A percentile compares a stretch with the other conserved stretches of the same genome.
Evolutionary conservation across 164 flowering plant genomes (phyloP).

Genomic region (Echeveria elegans): DNA sequence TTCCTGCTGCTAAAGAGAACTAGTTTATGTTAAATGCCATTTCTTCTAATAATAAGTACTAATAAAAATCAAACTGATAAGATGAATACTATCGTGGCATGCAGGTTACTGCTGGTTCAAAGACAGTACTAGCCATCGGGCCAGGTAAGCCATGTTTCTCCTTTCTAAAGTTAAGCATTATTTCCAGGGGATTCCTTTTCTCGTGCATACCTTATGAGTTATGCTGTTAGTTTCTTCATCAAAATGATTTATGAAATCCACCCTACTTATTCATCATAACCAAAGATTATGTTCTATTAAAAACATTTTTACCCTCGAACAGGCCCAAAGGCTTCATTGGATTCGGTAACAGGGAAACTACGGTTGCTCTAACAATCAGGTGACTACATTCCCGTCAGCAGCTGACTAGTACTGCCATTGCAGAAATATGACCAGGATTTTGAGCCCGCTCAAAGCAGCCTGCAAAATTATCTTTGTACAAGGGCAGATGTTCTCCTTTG

Average conservation of each 20-base stretch:
- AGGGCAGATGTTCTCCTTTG: neutral
- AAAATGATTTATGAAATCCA: neutral
- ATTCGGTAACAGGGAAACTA: conserved; percentile 8
- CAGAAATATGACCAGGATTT: neutral
- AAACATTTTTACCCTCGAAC: neutral
- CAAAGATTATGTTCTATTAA: neutral
- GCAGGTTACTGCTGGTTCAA: conserved; percentile 80
- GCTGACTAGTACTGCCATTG: neutral
- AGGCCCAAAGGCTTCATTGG: conserved; percentile 7
- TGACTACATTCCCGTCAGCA: neutral
- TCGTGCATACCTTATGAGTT: neutral
- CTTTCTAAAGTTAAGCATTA: neutral
- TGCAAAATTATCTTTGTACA: neutral
- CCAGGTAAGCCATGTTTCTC: conserved; percentile 49
- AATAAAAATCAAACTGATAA: conserved; percentile 4
- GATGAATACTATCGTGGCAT: conserved; percentile 3
- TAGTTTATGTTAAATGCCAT: neutral
- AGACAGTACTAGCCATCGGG: conserved; percentile 89
- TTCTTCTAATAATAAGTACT: neutral
- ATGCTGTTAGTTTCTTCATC: neutral
- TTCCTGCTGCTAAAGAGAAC: neutral
- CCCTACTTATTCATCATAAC: neutral
- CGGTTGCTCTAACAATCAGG: conserved; percentile 1
- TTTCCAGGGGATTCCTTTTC: neutral
- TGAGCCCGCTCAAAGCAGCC: neutral